These are phyloP conservation scores for Leucosporidium scottii DNA, from an alignment of 768 basidiomycete genomes.

Conservation along the genomic window DNA sequence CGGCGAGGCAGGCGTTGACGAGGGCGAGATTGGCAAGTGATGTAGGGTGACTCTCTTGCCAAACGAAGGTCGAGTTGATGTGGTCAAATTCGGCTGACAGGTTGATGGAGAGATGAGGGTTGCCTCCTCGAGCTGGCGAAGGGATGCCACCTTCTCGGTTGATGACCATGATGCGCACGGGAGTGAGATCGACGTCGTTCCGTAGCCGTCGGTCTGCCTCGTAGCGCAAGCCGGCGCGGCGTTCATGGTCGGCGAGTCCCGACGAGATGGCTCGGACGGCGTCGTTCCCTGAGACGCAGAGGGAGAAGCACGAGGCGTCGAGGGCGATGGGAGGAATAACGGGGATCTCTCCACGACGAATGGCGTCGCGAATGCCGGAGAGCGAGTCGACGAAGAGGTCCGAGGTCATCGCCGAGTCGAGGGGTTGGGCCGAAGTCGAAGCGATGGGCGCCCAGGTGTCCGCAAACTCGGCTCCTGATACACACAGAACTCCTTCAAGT, in stretches of 20 bases:
- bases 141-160: slow-evolving; percentile 94
- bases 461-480: slow-evolving; percentile 31
- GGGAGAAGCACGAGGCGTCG: slow-evolving; percentile 79
- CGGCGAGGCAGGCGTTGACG: slow-evolving; percentile 73
- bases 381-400: slow-evolving; percentile 72
- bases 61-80: slow-evolving; percentile 82
- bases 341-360: slow-evolving; percentile 90
- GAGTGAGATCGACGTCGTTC: slow-evolving; percentile 66
- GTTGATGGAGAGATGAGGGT: slow-evolving; percentile 94
- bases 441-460: slow-evolving; percentile 27
- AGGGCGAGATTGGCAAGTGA: slow-evolving; percentile 78
- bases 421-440: slow-evolving; percentile 52
- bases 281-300: slow-evolving; percentile 78
- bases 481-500: slow-evolving; percentile 71
- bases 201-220: slow-evolving; percentile 38
- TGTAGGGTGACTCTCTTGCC: slow-evolving; percentile 72
- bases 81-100: slow-evolving; percentile 75
- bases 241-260: slow-evolving; percentile 61
- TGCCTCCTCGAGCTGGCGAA: slow-evolving; percentile 88
- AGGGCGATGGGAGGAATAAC: slow-evolving; percentile 88
- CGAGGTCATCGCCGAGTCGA: slow-evolving; percentile 21
- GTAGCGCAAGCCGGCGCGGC: slow-evolving; percentile 22
- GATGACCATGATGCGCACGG: slow-evolving; percentile 93
- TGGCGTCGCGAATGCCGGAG: slow-evolving; percentile 74
- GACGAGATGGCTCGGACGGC: slow-evolving; percentile 78